phyloP scores from a whole-genome alignment of 169 alveolate genomes.

The Eimeria falciformis region DNA sequence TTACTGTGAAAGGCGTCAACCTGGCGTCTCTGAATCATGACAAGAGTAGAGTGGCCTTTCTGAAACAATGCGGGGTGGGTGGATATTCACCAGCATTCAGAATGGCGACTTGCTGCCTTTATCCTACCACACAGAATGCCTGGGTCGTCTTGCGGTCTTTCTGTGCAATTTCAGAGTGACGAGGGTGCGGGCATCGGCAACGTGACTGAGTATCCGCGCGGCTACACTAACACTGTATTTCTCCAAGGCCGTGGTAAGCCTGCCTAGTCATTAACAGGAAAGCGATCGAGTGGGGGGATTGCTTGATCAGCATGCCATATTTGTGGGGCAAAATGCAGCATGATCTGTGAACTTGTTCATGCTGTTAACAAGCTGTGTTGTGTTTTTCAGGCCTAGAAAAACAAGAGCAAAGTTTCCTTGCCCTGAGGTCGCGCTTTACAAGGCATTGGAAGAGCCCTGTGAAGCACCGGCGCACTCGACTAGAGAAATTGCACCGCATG shows the following conservation, averaged over 20 bases:
- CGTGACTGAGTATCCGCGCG: slow-evolving; percentile 49
- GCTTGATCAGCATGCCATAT: too few relatives aligned
- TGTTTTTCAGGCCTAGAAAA: too few relatives aligned
- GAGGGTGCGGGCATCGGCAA: slow-evolving; percentile 61
- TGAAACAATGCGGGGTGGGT: slow-evolving; percentile 71
- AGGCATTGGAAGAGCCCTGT: not conserved
- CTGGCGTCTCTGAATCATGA: slow-evolving; percentile 59
- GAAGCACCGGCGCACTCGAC: not conserved
- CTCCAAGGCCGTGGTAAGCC: too few relatives aligned
- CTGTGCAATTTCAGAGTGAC: slow-evolving; percentile 47
- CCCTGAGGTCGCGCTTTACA: slow-evolving; percentile 10
- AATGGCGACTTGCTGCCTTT: not conserved
- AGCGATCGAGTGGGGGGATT: too few relatives aligned
- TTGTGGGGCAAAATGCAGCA: too few relatives aligned
- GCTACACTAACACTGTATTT: not conserved
- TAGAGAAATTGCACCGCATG: not conserved
- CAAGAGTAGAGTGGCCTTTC: slow-evolving; percentile 45
- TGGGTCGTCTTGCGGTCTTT: not conserved
- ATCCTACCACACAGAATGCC: not conserved
- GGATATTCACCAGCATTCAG: not conserved
- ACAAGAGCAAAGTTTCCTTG: too few relatives aligned
- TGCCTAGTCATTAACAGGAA: too few relatives aligned
- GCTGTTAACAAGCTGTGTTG: too few relatives aligned
- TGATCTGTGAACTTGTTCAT: too few relatives aligned
- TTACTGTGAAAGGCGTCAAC: slow-evolving; percentile 45